phyloP scores from a whole-genome alignment of 208 protist species.

The Leishmania mexicana region DNA sequence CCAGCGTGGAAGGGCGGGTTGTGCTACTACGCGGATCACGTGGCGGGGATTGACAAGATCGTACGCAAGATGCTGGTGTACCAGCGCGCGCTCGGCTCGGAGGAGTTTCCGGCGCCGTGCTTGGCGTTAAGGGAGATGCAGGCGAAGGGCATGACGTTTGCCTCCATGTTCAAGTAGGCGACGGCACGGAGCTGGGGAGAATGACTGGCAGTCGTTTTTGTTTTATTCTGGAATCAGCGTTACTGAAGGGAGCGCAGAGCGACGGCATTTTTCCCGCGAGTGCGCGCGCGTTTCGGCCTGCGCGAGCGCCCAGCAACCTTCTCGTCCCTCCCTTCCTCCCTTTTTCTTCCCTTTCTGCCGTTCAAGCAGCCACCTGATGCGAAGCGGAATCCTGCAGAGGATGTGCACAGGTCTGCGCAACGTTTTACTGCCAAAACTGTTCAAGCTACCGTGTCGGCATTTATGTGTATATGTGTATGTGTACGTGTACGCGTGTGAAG shows the following conservation, averaged over 20 bases:
- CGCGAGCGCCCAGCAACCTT: neutral
- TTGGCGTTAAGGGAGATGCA: slow-evolving; percentile 50
- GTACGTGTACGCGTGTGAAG: neutral
- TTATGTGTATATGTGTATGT: neutral
- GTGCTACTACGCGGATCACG: slow-evolving; percentile 73
- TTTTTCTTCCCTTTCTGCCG: neutral
- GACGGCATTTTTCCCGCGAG: neutral
- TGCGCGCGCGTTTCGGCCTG: neutral
- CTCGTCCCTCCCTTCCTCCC: neutral
- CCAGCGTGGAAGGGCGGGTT: slow-evolving; percentile 80
- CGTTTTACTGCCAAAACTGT: neutral
- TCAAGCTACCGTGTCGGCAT: no score
- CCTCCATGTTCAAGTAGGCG: slow-evolving; percentile 16
- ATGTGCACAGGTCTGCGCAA: neutral
- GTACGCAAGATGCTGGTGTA: slow-evolving; percentile 72
- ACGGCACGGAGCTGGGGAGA: no score
- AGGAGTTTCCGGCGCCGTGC: slow-evolving; percentile 62
- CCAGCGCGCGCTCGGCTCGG: slow-evolving; percentile 41
- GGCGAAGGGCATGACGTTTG: slow-evolving; percentile 52
- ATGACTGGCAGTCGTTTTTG: neutral
- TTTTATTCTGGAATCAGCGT: neutral
- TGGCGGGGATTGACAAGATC: slow-evolving; percentile 53
- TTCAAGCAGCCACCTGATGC: neutral
- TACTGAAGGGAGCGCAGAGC: neutral
- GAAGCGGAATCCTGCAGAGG: neutral